phyloP scores from a whole-genome alignment of 2,329 filamentous ascomycete species.

The Clonostachys chloroleuca region DNA sequence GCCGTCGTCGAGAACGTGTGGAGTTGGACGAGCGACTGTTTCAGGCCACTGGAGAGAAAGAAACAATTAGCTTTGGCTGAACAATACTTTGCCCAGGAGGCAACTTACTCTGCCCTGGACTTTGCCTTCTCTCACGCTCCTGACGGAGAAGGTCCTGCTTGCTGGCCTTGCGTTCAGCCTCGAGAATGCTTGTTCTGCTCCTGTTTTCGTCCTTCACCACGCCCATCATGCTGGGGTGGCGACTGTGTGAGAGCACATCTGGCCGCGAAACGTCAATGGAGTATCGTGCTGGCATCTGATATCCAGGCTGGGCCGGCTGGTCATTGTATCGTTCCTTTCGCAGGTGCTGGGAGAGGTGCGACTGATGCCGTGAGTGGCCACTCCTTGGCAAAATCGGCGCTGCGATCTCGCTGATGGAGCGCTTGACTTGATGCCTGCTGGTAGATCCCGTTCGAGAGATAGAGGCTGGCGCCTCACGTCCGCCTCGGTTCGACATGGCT shows the following conservation, averaged over 20 bases:
- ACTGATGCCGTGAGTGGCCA: conserved; percentile 8
- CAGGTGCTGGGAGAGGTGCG: conserved; percentile 23
- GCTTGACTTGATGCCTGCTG: conserved; percentile 45
- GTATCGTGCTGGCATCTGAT: conserved; percentile 11
- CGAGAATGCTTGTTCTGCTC: conserved; percentile 6
- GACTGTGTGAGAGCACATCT: conserved; percentile 37
- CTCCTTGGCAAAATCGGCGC: conserved; percentile 34
- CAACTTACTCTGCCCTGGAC: conserved; percentile 22
- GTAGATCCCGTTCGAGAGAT: not conserved
- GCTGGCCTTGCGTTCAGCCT: conserved; percentile 12
- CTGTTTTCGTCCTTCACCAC: conserved; percentile 14
- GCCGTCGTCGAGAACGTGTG: conserved; percentile 56
- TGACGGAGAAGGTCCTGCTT: conserved; percentile 32
- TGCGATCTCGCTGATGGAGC: conserved; percentile 50
- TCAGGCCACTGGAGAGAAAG: conserved; percentile 36
- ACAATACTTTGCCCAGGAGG: no score
- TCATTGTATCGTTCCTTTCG: conserved; percentile 17
- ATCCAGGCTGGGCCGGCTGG: no score
- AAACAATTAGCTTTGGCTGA: conserved; percentile 10
- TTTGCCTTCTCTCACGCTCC: conserved; percentile 26
- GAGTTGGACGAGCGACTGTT: conserved; percentile 47
- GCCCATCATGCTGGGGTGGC: conserved; percentile 31
- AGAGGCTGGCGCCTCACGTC: not conserved
- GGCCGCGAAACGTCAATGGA: conserved; percentile 41
- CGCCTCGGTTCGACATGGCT: no score